A percentile compares a stretch with the other conserved stretches of the same genome.
These are phyloP conservation scores for Serendipita sp. DNA, from an alignment of 768 basidiomycete genomes.

Conservation along the genomic window DNA sequence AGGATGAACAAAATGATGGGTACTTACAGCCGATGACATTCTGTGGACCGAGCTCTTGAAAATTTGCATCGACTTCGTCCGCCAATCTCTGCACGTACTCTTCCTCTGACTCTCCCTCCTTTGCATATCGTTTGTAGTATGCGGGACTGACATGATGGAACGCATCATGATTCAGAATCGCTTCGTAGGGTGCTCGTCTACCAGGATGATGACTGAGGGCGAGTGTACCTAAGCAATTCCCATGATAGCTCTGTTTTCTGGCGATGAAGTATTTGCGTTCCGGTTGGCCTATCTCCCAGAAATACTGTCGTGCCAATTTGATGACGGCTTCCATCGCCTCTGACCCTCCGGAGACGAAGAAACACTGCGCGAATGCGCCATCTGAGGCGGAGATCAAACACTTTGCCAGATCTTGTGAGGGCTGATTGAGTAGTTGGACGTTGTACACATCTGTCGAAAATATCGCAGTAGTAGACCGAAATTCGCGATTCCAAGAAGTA, in stretches of 20 bases:
- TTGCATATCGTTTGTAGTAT: constrained; percentile 66
- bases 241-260: constrained; percentile 67
- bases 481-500: neutral
- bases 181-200: constrained; percentile 53
- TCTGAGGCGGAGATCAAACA: constrained; percentile 46
- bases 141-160: constrained; percentile 85
- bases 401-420: constrained; percentile 66
- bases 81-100: constrained; percentile 65
- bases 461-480: neutral
- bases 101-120: constrained; percentile 51
- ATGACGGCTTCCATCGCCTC: constrained; percentile 84
- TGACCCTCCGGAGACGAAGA: constrained; percentile 68
- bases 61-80: constrained; percentile 74
- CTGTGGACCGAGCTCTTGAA: constrained; percentile 63
- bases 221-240: constrained; percentile 61
- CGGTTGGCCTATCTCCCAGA: constrained; percentile 48
- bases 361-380: constrained; percentile 56
- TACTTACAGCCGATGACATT: constrained; percentile 67
- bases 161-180: constrained; percentile 38
- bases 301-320: constrained; percentile 68
- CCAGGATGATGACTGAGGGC: constrained; percentile 50
- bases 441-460: constrained; percentile 58
- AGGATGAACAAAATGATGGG: constrained; percentile 10
- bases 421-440: constrained; percentile 66
- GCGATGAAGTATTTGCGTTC: constrained; percentile 67